These are phyloP conservation scores for Ascochyta viciae-villosae DNA, from an alignment of 2,329 filamentous ascomycete species.

Conservation along the genomic window DNA sequence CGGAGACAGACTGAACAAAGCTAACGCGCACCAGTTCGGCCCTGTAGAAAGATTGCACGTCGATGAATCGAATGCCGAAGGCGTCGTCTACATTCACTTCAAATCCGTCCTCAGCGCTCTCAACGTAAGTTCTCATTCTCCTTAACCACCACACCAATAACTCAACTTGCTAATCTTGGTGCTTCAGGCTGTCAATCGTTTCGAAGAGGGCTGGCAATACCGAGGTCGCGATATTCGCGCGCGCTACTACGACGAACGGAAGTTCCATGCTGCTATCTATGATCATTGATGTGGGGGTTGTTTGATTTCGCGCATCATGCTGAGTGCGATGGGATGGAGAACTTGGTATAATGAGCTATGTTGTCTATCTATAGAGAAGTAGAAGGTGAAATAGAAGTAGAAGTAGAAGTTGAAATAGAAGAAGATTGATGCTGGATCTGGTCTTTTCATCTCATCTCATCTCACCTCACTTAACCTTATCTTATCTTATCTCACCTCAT, in stretches of 20 bases:
- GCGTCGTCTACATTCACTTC: constrained; percentile 90
- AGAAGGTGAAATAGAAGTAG: too few relatives aligned
- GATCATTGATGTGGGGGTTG: constrained; percentile 26
- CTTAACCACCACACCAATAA: neutral
- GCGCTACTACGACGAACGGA: constrained; percentile 80
- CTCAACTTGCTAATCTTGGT: constrained; percentile 11
- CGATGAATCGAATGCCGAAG: constrained; percentile 61
- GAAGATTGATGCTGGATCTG: too few relatives aligned
- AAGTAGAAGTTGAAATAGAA: neutral
- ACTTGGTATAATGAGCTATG: constrained; percentile 1
- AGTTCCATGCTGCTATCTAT: constrained; percentile 68
- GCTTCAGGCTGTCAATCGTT: constrained; percentile 80
- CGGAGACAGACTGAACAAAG: neutral
- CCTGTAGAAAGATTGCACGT: constrained; percentile 82
- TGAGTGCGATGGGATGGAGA: neutral
- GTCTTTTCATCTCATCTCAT: neutral
- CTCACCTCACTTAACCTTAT: too few relatives aligned
- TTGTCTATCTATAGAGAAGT: neutral
- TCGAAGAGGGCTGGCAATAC: constrained; percentile 91
- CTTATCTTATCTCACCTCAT: too few relatives aligned
- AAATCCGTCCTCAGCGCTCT: constrained; percentile 84
- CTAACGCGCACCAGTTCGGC: constrained; percentile 68
- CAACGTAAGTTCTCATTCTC: constrained; percentile 65
- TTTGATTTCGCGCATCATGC: neutral
- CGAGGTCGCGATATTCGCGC: constrained; percentile 86